Conservation (phyloP, 2,329 filamentous ascomycete genomes). For the Diaporthe ampelina region DNA sequence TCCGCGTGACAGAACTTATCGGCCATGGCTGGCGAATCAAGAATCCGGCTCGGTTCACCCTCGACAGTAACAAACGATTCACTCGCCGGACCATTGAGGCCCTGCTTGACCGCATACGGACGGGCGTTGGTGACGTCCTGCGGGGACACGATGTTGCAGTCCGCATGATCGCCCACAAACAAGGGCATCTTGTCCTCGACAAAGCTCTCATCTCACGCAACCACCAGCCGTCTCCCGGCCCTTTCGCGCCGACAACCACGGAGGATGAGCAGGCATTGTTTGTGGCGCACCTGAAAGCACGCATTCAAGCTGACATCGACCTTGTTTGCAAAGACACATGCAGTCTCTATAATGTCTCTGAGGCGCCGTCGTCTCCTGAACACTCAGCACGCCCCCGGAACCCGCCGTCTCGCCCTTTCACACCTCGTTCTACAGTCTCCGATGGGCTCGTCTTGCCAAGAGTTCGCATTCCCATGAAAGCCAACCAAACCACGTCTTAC, state of each 20-base stretch:
- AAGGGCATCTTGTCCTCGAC: constrained; percentile 67
- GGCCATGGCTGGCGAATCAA: constrained; percentile 61
- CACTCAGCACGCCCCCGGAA: constrained; percentile 21
- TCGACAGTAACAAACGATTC: constrained; percentile 58
- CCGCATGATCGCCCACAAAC: constrained; percentile 64
- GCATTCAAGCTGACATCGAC: constrained; percentile 63
- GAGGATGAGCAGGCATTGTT: constrained; percentile 48
- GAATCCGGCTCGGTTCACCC: constrained; percentile 60
- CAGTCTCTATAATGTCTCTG: constrained; percentile 55
- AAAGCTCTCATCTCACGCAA: constrained; percentile 60
- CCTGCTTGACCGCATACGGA: constrained; percentile 65
- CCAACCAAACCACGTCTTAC: constrained; percentile 3
- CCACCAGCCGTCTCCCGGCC: constrained; percentile 48
- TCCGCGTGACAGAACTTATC: constrained; percentile 62
- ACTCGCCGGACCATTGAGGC: constrained; percentile 62
- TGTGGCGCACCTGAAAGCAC: constrained; percentile 57
- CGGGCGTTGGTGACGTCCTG: constrained; percentile 63
- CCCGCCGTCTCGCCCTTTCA: constrained; percentile 25
- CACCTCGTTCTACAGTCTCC: constrained; percentile 20
- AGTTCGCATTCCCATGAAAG: background rate
- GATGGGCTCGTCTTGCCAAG: background rate
- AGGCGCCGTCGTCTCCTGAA: constrained; percentile 43
- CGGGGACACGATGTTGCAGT: constrained; percentile 61
- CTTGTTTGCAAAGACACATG: constrained; percentile 67
- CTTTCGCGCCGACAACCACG: background rate